A percentile compares a stretch with the other conserved stretches of the same genome.
These are phyloP conservation scores for Oemleria cerasiformis DNA, from an alignment of 306 rosid species.

Conservation along the genomic window DNA sequence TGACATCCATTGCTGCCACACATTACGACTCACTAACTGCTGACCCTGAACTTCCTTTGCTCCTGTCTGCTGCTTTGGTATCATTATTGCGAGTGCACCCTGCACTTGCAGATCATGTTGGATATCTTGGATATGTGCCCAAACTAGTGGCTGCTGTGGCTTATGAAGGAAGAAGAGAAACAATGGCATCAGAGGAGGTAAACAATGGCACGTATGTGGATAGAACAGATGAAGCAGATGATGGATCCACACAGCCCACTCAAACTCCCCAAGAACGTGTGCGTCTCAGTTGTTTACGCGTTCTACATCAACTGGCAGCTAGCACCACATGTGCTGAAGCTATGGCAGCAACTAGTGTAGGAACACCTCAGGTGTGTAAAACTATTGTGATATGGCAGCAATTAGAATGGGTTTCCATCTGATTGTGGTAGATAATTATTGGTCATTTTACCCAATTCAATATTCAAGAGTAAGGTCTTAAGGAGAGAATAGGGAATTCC, in stretches of 20 bases:
- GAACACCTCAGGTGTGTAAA: constrained; percentile 86
- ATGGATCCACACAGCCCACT: constrained; percentile 55
- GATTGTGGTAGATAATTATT: not conserved
- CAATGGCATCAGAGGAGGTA: constrained; percentile 80
- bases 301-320: constrained; percentile 96
- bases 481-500: not conserved
- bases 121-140: constrained; percentile 98
- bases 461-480: not conserved
- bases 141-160: constrained; percentile 98
- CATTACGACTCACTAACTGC: constrained; percentile 73
- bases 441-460: not conserved
- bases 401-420: not conserved
- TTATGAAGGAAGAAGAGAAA: constrained; percentile 89
- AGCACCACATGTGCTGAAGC: constrained; percentile 99
- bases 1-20: constrained; percentile 90
- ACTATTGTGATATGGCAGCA: not conserved
- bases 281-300: constrained; percentile 96
- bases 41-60: constrained; percentile 96
- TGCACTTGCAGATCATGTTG: constrained; percentile 96
- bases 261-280: constrained; percentile 97
- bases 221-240: constrained; percentile 45
- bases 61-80: constrained; percentile 95
- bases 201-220: constrained; percentile 51
- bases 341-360: constrained; percentile 98
- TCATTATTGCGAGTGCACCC: constrained; percentile 96